phyloP scores from a whole-genome alignment of 768 basidiomycete genomes.

The Lentinula raphanica region DNA sequence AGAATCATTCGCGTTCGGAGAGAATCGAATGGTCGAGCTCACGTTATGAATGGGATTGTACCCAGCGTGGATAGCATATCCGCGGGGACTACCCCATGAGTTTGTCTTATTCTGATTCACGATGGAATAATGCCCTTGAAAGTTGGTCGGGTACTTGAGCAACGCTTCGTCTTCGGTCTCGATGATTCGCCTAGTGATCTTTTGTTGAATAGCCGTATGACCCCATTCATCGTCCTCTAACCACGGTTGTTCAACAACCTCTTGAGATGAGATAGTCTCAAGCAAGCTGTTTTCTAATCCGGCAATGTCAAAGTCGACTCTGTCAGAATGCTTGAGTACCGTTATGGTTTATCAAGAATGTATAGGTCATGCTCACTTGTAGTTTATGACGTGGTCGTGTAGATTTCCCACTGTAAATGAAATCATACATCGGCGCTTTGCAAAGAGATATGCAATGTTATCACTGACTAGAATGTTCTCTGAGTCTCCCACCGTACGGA shows the following conservation, averaged over 20 bases:
- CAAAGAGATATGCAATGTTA: background rate
- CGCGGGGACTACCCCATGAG: constrained; percentile 51
- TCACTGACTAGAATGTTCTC: constrained; percentile 47
- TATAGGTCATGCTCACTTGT: constrained; percentile 30
- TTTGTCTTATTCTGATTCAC: constrained; percentile 51
- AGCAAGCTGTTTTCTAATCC: constrained; percentile 56
- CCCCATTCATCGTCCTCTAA: constrained; percentile 61
- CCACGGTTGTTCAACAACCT: constrained; percentile 50
- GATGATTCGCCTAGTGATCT: constrained; percentile 42
- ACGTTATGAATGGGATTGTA: constrained; percentile 49
- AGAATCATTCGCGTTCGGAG: background rate
- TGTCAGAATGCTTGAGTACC: constrained; percentile 11
- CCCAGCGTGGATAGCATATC: constrained; percentile 60
- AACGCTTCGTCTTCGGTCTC: constrained; percentile 46
- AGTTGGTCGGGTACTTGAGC: constrained; percentile 48
- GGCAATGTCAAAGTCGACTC: constrained; percentile 62
- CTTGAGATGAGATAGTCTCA: constrained; percentile 43
- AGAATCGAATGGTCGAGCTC: constrained; percentile 8
- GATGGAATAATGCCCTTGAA: constrained; percentile 52
- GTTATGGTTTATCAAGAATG: no score
- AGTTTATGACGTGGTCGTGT: constrained; percentile 67
- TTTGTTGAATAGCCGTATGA: constrained; percentile 46
- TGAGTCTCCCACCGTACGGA: constrained; percentile 50
- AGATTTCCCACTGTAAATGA: constrained; percentile 48
- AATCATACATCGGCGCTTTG: background rate